Evolutionary conservation across 2,329 filamentous ascomycete species (phyloP), one percentile per base, ranked within the genome.

Genomic region (Xylaria sp.): DNA sequence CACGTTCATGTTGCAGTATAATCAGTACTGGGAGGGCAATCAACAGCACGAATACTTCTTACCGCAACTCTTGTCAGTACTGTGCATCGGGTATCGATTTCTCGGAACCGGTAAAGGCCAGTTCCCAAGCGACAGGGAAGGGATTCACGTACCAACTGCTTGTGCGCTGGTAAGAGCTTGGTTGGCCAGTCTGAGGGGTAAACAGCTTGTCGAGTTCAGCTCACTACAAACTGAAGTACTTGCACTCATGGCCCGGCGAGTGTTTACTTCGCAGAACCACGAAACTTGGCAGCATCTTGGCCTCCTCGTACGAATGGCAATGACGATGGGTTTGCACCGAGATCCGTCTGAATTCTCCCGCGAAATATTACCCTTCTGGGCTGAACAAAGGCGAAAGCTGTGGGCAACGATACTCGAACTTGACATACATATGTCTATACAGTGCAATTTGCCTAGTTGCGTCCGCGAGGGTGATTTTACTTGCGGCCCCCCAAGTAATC

Each of bases 361-460:
- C 3, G 81, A 83, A 34, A 83, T 88, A 60, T 79, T 81, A 5
- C 79, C 84, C 0, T 88, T 86, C 71, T 80, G 83, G 52, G 83
- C 82, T n/a, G 86, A 88, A 75, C 80, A 84, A 68, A 79, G 86
- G 39, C 81, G 86, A n/a, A 81, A 84, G 66, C 74, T 88, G 28
- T 88, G 86, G 86, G 87, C 82, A 59, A 86, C 85, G 3, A 83
- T 88, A 46, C 77, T 87, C 43, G 86, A 88, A 69, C 83, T 88
- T 77, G 86, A 88, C 70, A 77, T 87, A 41, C 85, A 87, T 70
- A 80, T 86, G 48, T 86, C 86, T 0, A 81, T 87, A 56, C 81
- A 83, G 25, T 83, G 83, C 73, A 85, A 83, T 70, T 76, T 88
- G 60, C 86, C 86, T 0, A 84, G 81, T 48, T 78, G 84, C 15